phyloP scores from a whole-genome alignment of 805 yeast genomes.

The Vanderwaltozyma verrucispora region DNA sequence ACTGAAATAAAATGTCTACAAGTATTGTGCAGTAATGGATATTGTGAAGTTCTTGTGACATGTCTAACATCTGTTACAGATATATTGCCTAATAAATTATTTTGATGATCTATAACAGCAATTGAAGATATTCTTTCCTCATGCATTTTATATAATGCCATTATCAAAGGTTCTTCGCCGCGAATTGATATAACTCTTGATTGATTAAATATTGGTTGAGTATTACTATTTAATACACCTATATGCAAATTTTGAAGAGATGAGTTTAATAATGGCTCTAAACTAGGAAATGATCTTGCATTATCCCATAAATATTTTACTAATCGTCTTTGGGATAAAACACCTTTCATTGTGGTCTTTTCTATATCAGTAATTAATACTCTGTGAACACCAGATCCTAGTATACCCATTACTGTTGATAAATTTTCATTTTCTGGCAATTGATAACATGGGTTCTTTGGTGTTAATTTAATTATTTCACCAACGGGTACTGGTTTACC shows the following conservation, averaged over 20 bases:
- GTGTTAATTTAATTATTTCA: constrained; percentile 74
- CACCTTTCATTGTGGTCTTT: constrained; percentile 57
- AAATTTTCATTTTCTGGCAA: constrained; percentile 60
- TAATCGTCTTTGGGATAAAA: constrained; percentile 82
- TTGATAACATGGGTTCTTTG: constrained; percentile 80
- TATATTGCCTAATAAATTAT: constrained; percentile 77
- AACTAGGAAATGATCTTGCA: constrained; percentile 71
- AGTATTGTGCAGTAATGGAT: constrained; percentile 68
- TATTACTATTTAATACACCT: constrained; percentile 41
- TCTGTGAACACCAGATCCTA: constrained; percentile 95
- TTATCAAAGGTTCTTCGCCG: constrained; percentile 81
- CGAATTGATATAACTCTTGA: constrained; percentile 64
- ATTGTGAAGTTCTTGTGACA: constrained; percentile 78
- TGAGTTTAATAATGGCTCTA: constrained; percentile 64
- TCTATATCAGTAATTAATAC: constrained; percentile 62
- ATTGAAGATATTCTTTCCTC: constrained; percentile 74
- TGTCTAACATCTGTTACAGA: constrained; percentile 90
- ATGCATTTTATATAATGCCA: constrained; percentile 81
- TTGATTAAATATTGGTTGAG: constrained; percentile 30
- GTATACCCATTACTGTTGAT: constrained; percentile 65
- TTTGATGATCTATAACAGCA: constrained; percentile 79
- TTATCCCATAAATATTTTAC: constrained; percentile 86
- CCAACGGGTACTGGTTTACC: constrained; percentile 90
- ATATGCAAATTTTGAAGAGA: constrained; percentile 64
- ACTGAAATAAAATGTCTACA: constrained; percentile 84